Evolutionary conservation across 2,329 filamentous ascomycete genomes (phyloP).

Genomic region (Fusarium udum): DNA sequence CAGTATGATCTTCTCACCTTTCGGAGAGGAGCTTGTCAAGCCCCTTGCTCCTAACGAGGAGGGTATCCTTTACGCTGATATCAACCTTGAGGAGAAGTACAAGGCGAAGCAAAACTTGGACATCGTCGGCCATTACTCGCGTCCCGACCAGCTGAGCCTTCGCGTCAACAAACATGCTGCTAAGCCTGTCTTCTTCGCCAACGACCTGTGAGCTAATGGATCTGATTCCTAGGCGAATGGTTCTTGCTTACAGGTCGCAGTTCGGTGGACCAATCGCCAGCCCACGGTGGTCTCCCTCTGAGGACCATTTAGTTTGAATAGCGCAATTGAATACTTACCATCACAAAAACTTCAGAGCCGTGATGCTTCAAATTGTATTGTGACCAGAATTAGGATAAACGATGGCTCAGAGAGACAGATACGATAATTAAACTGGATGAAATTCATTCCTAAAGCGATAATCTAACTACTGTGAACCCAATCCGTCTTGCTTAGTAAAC

Average conservation of each 20-base stretch:
- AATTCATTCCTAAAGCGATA: not conserved
- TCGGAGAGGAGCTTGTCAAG: constrained; percentile 44
- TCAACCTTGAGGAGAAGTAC: constrained; percentile 44
- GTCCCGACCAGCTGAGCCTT: constrained; percentile 52
- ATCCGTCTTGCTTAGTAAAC: not conserved
- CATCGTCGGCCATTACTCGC: constrained; percentile 46
- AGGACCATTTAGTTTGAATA: not conserved
- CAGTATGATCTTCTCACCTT: constrained; percentile 47
- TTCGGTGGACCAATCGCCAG: not conserved
- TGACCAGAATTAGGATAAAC: not conserved
- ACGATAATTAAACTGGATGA: rapidly evolving
- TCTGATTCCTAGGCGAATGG: not conserved
- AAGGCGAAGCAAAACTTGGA: constrained; percentile 49
- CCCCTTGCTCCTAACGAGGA: constrained; percentile 42
- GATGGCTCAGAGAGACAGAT: not conserved
- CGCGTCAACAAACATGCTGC: constrained; percentile 2
- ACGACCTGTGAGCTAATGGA: not conserved
- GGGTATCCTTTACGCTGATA: constrained; percentile 50
- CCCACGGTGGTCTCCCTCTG: not conserved
- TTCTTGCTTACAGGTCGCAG: not conserved
- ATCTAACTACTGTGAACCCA: not conserved
- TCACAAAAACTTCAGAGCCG: rapidly evolving
- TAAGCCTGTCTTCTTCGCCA: constrained; percentile 8
- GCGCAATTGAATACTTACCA: not conserved
- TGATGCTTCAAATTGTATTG: rapidly evolving